phyloP scores from a whole-genome alignment of 768 basidiomycete genomes.

The Amanita muscaria region DNA sequence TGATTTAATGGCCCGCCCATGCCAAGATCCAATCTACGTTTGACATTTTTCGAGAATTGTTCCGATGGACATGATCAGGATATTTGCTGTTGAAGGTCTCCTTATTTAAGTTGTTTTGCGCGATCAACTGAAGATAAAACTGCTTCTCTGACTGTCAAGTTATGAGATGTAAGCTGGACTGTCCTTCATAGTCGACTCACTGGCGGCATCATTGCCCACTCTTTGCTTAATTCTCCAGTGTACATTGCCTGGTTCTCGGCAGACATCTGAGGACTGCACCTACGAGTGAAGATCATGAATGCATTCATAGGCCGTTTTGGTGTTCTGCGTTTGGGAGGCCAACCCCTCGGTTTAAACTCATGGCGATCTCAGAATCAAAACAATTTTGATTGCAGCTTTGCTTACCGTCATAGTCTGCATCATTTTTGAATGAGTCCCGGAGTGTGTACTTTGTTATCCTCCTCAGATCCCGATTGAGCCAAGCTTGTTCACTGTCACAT shows the following conservation, averaged over 20 bases:
- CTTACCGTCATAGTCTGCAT: conserved; percentile 39
- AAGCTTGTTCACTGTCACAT: too few relatives aligned
- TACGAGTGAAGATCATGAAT: conserved; percentile 88
- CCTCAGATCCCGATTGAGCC: conserved; percentile 51
- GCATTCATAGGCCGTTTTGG: conserved; percentile 91
- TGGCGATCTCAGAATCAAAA: background rate
- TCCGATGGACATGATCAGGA: conserved; percentile 89
- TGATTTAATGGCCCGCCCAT: conserved; percentile 1
- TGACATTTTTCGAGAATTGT: conserved; percentile 55
- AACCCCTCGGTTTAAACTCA: conserved; percentile 32
- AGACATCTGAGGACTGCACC: conserved; percentile 74
- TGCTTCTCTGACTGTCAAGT: conserved; percentile 61
- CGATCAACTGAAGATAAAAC: conserved; percentile 83
- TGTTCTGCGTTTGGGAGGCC: conserved; percentile 74
- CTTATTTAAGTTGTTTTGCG: conserved; percentile 76
- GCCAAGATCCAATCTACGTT: conserved; percentile 28
- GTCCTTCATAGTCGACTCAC: too few relatives aligned
- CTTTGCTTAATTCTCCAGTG: conserved; percentile 85
- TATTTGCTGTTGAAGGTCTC: conserved; percentile 80
- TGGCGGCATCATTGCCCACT: conserved; percentile 76
- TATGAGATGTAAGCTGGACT: too few relatives aligned
- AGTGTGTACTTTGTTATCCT: conserved; percentile 34
- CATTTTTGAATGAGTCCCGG: conserved; percentile 30
- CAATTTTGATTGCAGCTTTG: background rate
- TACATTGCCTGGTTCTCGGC: conserved; percentile 87